phyloP scores from a whole-genome alignment of 2,329 filamentous ascomycete species.

The Fusarium sp. region DNA sequence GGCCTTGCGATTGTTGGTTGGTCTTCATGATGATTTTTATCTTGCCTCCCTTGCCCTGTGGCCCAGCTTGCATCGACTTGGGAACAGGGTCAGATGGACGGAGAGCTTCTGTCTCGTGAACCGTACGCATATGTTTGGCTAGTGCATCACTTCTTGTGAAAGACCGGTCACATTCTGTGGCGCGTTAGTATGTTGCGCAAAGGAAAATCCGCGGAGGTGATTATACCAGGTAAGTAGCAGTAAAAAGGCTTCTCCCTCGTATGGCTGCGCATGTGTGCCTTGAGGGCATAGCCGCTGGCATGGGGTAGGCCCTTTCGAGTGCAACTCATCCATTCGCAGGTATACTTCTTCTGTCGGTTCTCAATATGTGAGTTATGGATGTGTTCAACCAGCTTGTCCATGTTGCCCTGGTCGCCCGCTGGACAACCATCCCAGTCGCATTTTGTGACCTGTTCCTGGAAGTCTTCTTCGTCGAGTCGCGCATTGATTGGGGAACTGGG shows the following conservation, averaged over 20 bases:
- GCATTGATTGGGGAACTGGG: constrained; percentile 75
- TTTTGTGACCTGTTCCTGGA: constrained; percentile 78
- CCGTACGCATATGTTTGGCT: constrained; percentile 97
- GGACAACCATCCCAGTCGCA: constrained; percentile 83
- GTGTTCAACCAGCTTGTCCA: constrained; percentile 83
- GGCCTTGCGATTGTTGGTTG: constrained; percentile 63
- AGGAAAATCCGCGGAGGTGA: not conserved
- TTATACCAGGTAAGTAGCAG: constrained; percentile 87
- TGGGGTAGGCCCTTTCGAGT: constrained; percentile 88
- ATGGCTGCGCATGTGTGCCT: constrained; percentile 97
- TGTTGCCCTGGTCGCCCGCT: constrained; percentile 76
- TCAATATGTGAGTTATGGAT: constrained; percentile 96
- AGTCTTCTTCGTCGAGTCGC: constrained; percentile 77
- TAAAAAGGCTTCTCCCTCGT: constrained; percentile 99
- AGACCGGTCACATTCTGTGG: constrained; percentile 90
- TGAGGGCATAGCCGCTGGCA: constrained; percentile 93
- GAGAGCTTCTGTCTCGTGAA: constrained; percentile 95
- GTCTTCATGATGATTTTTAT: constrained; percentile 73
- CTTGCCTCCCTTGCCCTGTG: constrained; percentile 58
- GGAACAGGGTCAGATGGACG: constrained; percentile 80
- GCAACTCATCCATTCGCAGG: constrained; percentile 97
- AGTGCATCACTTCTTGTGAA: constrained; percentile 96
- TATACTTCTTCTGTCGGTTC: constrained; percentile 92
- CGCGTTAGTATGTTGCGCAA: constrained; percentile 18
- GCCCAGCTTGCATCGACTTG: constrained; percentile 68